A percentile compares a stretch with the other conserved stretches of the same genome.
Conservation (phyloP, 139 green algal species). For the Bryopsis sp. region DNA sequence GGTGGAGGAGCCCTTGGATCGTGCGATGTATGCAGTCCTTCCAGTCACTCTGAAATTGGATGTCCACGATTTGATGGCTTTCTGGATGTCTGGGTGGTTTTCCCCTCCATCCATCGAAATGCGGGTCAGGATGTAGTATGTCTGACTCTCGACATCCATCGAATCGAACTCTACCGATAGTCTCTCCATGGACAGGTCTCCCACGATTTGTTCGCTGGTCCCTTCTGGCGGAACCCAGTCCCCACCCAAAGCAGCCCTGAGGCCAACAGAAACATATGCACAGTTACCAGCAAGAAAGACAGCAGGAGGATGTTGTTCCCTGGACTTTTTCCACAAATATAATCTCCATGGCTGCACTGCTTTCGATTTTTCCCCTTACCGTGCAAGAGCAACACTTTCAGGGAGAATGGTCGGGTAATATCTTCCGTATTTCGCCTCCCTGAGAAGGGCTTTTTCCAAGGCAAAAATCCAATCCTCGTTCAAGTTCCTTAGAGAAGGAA, state of each 20-base stretch:
- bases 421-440: too few species aligned
- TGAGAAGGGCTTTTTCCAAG: too few species aligned
- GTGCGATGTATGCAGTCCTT: conserved; percentile 41
- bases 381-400: too few species aligned
- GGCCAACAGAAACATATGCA: too few species aligned
- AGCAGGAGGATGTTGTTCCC: too few species aligned
- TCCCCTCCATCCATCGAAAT: background rate
- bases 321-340: too few species aligned
- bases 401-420: too few species aligned
- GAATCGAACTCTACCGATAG: background rate
- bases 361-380: too few species aligned
- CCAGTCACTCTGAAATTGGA: conserved; percentile 27
- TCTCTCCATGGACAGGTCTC: conserved; percentile 24
- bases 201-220: background rate
- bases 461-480: too few species aligned
- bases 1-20: background rate
- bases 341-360: too few species aligned
- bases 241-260: background rate
- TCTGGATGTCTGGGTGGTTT: background rate
- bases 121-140: conserved; percentile 16
- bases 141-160: background rate
- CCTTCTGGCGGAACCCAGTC: conserved; percentile 1
- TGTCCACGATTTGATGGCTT: conserved; percentile 3
- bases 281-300: too few species aligned
- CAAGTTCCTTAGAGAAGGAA: too few species aligned